Base-by-base conservation (phyloP, 2,329 filamentous ascomycete species). In the Thelonectria blattea region DNA sequence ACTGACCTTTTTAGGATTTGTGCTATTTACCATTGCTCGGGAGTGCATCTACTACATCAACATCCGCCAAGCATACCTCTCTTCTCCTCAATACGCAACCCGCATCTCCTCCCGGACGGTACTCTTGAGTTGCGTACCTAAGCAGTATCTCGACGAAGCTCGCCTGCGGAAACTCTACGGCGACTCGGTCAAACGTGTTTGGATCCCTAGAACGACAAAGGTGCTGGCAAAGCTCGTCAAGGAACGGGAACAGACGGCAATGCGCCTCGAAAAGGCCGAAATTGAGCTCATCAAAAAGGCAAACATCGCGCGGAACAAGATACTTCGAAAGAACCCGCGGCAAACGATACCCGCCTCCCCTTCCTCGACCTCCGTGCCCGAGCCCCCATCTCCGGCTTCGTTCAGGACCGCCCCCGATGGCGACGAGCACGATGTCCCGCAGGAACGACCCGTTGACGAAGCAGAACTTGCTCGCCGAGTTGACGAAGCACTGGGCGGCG, bases 11-110 rank as follows among this genome's bases (percentile, higher is more conserved):
- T 4, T 91, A 75, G 86, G 86, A 47, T 98, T 98, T 73, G 83
- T 98, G 65, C 89, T 98, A 75, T 95, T 91, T 77, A 89, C 92
- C 71, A 87, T 98, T 64, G 90, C 93, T 57, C 86, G 94, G 59
- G 94, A 98, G 76, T 89, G 87, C 73, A 90, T 98, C 68, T 97
- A 89, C 83, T 96, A 92, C 77, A 90, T 97, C 80, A 96, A 96
- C 71, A 79, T 98, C 52, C 91, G 93, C 64, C 94, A 98, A 78
- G 94, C 94, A 0, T 97, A 96, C 78, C 86, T 96, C 42, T 85
- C 96, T 56, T 93, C 92, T 11, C 92, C 93, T 11, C 82, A 91
- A 49, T 96, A 96, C 74, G 85, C 92, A 54, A 90, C 89, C 71
- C 91, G 93, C 58, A 88, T 97, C 47, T 97, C 94, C 2, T 94